These are phyloP conservation scores for Erodium moschatum DNA, from an alignment of 441 rosid species.

Conservation along the genomic window DNA sequence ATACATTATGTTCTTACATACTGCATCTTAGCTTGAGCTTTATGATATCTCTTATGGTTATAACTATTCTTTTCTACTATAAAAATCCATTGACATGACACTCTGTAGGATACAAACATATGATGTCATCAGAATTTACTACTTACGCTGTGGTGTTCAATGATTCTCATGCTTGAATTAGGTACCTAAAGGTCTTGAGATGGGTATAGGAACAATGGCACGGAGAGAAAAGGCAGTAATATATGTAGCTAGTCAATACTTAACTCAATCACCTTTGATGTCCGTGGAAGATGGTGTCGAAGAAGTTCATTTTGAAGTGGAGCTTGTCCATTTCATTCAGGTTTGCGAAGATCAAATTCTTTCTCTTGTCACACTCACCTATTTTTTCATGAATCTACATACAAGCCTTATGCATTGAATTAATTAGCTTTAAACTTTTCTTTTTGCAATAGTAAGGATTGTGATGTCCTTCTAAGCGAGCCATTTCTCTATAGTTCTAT, in stretches of 20 bases:
- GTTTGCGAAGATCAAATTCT: conserved; percentile 26
- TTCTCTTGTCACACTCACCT: background rate
- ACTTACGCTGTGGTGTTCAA: conserved; percentile 14
- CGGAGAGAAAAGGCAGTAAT: conserved; percentile 82
- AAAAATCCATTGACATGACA: background rate
- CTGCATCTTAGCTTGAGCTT: background rate
- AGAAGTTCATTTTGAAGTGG: conserved; percentile 90
- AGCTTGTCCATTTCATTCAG: conserved; percentile 91
- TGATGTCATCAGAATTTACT: background rate
- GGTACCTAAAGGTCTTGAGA: conserved; percentile 97
- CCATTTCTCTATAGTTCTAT: conserved; percentile 9
- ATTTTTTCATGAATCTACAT: conserved; percentile 3
- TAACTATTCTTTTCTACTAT: background rate
- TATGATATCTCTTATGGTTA: background rate
- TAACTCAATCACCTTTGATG: conserved; percentile 64
- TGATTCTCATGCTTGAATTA: conserved; percentile 27
- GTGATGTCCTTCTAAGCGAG: background rate
- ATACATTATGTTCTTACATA: background rate
- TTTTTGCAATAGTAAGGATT: background rate
- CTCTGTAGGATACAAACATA: background rate
- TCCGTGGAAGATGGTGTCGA: conserved; percentile 50
- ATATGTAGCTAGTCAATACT: conserved; percentile 62
- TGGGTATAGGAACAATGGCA: conserved; percentile 92
- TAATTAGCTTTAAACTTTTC: background rate
- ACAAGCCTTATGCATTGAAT: background rate